These are phyloP conservation scores for Leishmania gerbilli DNA, from an alignment of 208 protist species.

Conservation along the genomic window DNA sequence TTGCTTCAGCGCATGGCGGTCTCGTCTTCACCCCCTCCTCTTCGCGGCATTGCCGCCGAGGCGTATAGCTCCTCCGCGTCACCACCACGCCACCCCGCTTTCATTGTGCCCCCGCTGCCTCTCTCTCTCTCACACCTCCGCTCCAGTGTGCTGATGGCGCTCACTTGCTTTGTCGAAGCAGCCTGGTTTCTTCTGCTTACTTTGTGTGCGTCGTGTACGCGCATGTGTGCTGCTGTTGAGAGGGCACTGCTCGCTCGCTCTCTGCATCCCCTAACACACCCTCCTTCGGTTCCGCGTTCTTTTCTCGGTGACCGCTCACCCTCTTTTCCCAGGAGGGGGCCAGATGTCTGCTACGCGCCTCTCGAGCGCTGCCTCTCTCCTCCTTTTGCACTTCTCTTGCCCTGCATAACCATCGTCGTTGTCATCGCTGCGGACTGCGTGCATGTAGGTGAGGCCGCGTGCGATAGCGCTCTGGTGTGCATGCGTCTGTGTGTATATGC, in stretches of 20 bases:
- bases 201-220: background rate
- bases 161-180: background rate
- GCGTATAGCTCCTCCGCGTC: background rate
- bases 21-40: background rate
- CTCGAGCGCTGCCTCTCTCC: background rate
- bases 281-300: background rate
- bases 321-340: background rate
- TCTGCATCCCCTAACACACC: background rate
- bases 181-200: background rate
- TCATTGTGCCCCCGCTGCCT: background rate
- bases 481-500: background rate
- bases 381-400: background rate
- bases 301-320: background rate
- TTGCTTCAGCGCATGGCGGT: background rate
- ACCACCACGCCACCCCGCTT: background rate
- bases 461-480: background rate
- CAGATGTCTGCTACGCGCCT: background rate
- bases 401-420: background rate
- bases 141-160: background rate
- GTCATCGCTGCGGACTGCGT: background rate
- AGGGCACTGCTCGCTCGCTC: background rate
- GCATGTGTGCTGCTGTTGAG: background rate
- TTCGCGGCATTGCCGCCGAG: background rate
- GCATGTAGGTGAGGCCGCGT: background rate
- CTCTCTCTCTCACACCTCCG: background rate